Base-by-base conservation (phyloP, 805 yeast genomes). In the Metschnikowia rubicola region DNA sequence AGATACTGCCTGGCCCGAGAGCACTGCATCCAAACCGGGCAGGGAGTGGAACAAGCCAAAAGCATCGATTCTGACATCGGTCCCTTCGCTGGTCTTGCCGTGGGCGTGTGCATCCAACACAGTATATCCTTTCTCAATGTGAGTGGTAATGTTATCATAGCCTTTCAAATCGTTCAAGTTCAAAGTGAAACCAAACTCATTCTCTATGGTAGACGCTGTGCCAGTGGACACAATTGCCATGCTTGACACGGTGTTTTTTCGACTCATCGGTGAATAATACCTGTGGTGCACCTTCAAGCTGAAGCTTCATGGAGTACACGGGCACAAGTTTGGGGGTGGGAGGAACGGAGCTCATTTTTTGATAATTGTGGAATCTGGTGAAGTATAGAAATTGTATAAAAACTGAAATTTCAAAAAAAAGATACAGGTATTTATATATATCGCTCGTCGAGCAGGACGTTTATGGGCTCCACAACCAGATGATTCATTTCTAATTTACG, bases 91-190 rank as follows among this genome's bases (percentile, higher is more conserved):
- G 21, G 77, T 68, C 49, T 69, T 73, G 29, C 79, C 70, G 53
- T 66, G 77, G 44, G 79, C 49, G 42, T 70, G 71, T 60, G 84
- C 79, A 55, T 79, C 81, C 52, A 80, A 64, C 12, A 56, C 57
- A 9, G 64, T 44, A 17, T 59, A 48, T 5, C 56, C 55, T 6
- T 61, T 54, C n/a, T 56, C 58, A 12, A 65, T 57, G 34, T 60
- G 58, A 19, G 61, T 55, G 21, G 68, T 67, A 54, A 81, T 65
- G 43, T 78, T 77, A 52, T 81, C 86, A 46, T 62, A 62, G 4
- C 86, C 86, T 19, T 34, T 34, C 28, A 67, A 44, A 6, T 51
- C 55, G 8, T 34, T 31, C 29, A 58, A 62, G 9, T 67, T 67
- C 35, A 65, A 59, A 45, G 66, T 65, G 26, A 60, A 59, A 10